Base-by-base conservation (phyloP, 306 rosid genomes). In the Lagenaria siceraria region DNA sequence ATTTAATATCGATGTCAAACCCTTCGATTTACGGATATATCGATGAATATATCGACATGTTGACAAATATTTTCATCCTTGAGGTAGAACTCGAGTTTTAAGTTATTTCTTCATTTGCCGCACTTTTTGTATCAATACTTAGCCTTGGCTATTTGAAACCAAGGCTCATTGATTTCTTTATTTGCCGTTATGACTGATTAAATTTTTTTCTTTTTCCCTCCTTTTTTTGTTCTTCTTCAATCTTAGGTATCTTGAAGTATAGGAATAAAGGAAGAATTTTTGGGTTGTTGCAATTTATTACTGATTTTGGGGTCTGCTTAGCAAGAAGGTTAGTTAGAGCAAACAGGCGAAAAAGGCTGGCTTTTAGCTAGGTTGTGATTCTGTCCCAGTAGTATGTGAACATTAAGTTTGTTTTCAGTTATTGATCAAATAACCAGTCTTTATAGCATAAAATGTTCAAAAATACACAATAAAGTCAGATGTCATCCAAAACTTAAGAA, bases 301-400 rank as follows among this genome's bases (percentile, higher is more conserved):
- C 75, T 69, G 75, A 69, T 21, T 69, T 69, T 69, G 75, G 36
- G 55, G 75, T 69, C 55, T 21, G 43, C 55, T 69, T 69, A 69
- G 75, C 55, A 69, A 42, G 75, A 69, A 69, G 75, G 55, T 43
- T 43, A 42, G 51, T 66, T 19, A 66, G 51, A 66, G 29, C 29
- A 66, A 66, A 66, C 25, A 15, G 22, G 42, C 24, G 43, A 31
- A 17, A 36, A 63, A 33, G 25, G 70, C 11, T 63, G 25, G 24
- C 43, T 33, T 63, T 66, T 66, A 66, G 52, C 25, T 38, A 38
- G 74, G 74, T 40, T 66, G 33, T 66, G 73, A 66, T 31, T 66
- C 27, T 22, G 53, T 40, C 31, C 19, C 53, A 66, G 33, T 66
- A 66, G 33, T 11, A 10, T 68, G 29, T 21, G 21, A 43, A 43